A percentile compares a stretch with the other conserved stretches of the same genome.
phyloP scores from a whole-genome alignment of 1,284 basidiomycete genomes.

The Ceratobasidium sp. region DNA sequence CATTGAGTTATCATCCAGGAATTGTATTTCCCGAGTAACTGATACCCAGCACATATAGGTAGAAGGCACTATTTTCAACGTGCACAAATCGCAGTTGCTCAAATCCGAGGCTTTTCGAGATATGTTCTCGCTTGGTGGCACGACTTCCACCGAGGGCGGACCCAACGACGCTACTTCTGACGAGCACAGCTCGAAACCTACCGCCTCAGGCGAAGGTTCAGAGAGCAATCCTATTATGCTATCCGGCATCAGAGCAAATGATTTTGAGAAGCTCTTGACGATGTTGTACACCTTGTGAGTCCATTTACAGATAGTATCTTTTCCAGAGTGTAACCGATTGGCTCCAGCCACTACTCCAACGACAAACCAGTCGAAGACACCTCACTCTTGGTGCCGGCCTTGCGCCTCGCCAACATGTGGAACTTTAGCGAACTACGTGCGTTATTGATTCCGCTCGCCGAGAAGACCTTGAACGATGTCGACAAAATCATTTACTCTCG shows the following conservation, averaged over 20 bases:
- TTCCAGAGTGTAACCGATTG: neutral
- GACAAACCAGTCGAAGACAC: conserved; percentile 3
- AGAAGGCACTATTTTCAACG: conserved; percentile 39
- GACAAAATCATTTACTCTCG: conserved; percentile 34
- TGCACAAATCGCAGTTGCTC: conserved; percentile 25
- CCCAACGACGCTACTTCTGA: neutral
- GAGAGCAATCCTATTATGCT: conserved; percentile 24
- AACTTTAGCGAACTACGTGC: conserved; percentile 33
- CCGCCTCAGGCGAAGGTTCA: conserved; percentile 1
- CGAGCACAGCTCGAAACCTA: neutral
- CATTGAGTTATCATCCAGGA: neutral
- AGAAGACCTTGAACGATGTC: conserved; percentile 12
- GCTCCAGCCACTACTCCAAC: conserved; percentile 10
- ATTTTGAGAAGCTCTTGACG: conserved; percentile 22
- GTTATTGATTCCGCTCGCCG: conserved; percentile 1
- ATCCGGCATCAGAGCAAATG: conserved; percentile 3
- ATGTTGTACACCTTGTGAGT: conserved; percentile 24
- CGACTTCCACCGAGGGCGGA: neutral
- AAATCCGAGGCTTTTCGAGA: conserved; percentile 35
- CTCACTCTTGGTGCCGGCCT: conserved; percentile 15
- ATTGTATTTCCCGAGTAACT: neutral
- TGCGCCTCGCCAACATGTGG: conserved; percentile 47
- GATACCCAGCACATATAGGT: conserved; percentile 8
- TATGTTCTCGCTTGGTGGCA: conserved; percentile 29
- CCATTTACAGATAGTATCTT: neutral